These are phyloP conservation scores for Microcera coccophila DNA, from an alignment of 2,329 filamentous ascomycete species.

Conservation along the genomic window DNA sequence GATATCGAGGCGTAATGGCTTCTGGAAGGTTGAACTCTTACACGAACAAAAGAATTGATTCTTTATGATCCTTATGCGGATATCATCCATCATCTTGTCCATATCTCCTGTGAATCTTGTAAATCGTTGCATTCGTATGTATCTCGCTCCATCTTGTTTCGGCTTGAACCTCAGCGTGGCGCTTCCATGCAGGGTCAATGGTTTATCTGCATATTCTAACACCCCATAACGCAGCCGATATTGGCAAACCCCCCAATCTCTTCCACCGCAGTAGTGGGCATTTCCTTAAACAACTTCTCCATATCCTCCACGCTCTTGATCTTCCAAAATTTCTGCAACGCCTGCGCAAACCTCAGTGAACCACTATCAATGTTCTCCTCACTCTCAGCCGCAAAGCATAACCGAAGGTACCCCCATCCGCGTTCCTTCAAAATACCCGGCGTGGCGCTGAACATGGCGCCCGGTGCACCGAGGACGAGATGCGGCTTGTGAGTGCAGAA, in stretches of 20 bases:
- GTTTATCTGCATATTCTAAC: constrained; percentile 18
- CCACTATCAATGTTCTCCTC: constrained; percentile 63
- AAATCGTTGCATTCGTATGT: too few relatives aligned
- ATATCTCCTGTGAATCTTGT: constrained; percentile 1
- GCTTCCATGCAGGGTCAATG: too few relatives aligned
- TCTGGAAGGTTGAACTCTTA: constrained; percentile 34
- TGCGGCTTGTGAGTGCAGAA: constrained; percentile 66
- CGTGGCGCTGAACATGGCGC: constrained; percentile 68
- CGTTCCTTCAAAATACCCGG: constrained; percentile 52
- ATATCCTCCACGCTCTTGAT: constrained; percentile 65
- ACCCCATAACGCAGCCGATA: constrained; percentile 29
- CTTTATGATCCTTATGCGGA: constrained; percentile 23
- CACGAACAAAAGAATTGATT: constrained; percentile 35
- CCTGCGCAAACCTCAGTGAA: constrained; percentile 62
- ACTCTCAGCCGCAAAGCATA: constrained; percentile 84
- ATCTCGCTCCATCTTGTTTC: too few relatives aligned
- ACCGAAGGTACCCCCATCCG: constrained; percentile 68
- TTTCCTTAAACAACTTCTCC: constrained; percentile 54
- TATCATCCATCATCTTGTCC: constrained; percentile 9
- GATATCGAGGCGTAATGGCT: constrained; percentile 38
- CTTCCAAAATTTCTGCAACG: constrained; percentile 70
- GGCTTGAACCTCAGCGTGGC: too few relatives aligned
- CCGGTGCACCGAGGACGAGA: constrained; percentile 66
- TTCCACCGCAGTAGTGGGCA: constrained; percentile 15
- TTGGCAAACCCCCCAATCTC: constrained; percentile 25